Evolutionary conservation across 129 eudicot genomes (phyloP).

Genomic region (Escallonia rubra): DNA sequence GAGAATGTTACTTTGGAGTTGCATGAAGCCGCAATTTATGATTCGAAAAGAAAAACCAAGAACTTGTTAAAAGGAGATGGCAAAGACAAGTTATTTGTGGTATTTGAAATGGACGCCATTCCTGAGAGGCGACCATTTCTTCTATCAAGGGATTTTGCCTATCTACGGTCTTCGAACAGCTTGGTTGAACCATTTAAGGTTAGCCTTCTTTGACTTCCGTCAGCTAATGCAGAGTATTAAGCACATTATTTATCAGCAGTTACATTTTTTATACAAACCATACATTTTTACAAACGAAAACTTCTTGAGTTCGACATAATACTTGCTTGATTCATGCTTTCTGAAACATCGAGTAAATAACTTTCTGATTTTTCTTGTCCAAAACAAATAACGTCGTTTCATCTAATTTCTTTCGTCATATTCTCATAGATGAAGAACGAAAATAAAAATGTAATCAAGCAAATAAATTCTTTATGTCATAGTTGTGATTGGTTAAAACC

Average conservation of each 20-base stretch:
- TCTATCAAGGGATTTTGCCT: slow-evolving; percentile 28
- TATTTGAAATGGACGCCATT: slow-evolving; percentile 13
- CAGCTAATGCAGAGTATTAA: neutral
- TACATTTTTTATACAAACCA: too few species aligned
- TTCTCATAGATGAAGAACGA: too few species aligned
- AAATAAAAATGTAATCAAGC: too few species aligned
- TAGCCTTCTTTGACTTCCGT: neutral
- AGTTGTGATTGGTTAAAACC: too few species aligned
- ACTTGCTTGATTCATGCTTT: neutral
- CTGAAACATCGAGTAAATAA: too few species aligned
- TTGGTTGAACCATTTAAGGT: slow-evolving; percentile 18
- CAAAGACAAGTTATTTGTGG: slow-evolving; percentile 16
- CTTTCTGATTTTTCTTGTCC: too few species aligned
- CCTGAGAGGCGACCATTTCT: slow-evolving; percentile 27
- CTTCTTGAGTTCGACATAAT: neutral
- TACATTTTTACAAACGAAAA: too few species aligned
- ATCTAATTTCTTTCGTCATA: too few species aligned
- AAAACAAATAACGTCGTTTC: too few species aligned
- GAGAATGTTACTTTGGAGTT: slow-evolving; percentile 22
- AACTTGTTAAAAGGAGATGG: neutral
- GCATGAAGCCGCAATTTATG: slow-evolving; percentile 12
- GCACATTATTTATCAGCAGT: too few species aligned
- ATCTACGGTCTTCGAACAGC: slow-evolving; percentile 13
- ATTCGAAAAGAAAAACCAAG: slow-evolving; percentile 4
- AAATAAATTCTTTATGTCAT: too few species aligned